A percentile compares a stretch with the other conserved stretches of the same genome.
These are phyloP conservation scores for Ambrosia trifida DNA, from an alignment of 129 eudicot genomes.

Conservation along the genomic window DNA sequence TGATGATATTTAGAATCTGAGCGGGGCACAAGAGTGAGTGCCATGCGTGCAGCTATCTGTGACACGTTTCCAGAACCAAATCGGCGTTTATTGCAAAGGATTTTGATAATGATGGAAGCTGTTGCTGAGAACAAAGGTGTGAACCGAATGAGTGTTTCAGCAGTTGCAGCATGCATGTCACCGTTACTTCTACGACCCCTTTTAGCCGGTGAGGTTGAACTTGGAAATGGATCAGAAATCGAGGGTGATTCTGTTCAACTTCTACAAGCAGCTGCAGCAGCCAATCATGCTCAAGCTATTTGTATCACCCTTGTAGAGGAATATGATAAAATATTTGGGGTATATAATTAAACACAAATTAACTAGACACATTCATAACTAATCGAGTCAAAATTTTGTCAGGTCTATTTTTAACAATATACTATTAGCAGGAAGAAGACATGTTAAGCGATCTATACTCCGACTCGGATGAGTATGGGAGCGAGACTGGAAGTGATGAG, in stretches of 20 bases:
- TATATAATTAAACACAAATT: slow-evolving; percentile 25
- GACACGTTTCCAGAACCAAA: slow-evolving; percentile 99
- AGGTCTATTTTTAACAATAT: background rate
- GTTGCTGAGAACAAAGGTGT: slow-evolving; percentile 67
- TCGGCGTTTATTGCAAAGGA: slow-evolving; percentile 90
- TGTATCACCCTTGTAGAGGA: slow-evolving; percentile 78
- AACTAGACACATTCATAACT: background rate
- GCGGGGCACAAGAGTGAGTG: slow-evolving; percentile 61
- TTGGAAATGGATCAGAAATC: slow-evolving; percentile 64
- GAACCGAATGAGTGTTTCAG: slow-evolving; percentile 90
- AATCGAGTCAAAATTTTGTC: background rate
- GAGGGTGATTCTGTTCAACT: slow-evolving; percentile 90
- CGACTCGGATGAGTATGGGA: slow-evolving; percentile 80
- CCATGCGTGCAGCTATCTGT: slow-evolving; percentile 81
- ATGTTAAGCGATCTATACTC: slow-evolving; percentile 63
- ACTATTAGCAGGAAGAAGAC: slow-evolving; percentile 65
- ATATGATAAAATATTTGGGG: slow-evolving; percentile 92
- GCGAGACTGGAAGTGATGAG: slow-evolving; percentile 76
- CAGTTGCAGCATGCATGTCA: slow-evolving; percentile 99
- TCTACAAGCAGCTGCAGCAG: slow-evolving; percentile 99
- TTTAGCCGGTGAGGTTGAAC: slow-evolving; percentile 93
- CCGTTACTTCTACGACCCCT: slow-evolving; percentile 96
- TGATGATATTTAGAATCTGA: slow-evolving; percentile 58
- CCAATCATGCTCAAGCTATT: slow-evolving; percentile 98
- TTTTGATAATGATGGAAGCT: slow-evolving; percentile 86